Base-by-base conservation (phyloP, 2,329 filamentous ascomycete genomes). In the Claviceps digitariae region DNA sequence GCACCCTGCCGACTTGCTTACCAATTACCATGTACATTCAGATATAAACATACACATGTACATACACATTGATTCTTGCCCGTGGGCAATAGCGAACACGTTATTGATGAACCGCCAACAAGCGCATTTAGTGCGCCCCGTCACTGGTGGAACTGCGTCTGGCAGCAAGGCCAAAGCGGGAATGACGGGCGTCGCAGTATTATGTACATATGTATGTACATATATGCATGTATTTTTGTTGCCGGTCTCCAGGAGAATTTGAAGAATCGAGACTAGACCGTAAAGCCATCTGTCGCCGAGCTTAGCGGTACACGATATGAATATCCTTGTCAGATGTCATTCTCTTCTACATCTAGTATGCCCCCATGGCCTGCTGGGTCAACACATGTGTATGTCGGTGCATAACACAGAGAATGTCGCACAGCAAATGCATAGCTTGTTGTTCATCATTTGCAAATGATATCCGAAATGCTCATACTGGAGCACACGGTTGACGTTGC, bases 121-220 rank as follows among this genome's bases (percentile, higher is more conserved):
- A 48, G 36, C 25, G 25, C 23, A 23, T 10, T 23, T 21, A 27
- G 51, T 23, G 31, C 43, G 34, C 34, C 23, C n/a, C 31, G 44
- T 52, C 31, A 31, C 45, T 34, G 21, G 50, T 45, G 29, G 36
- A 48, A 23, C 40, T 20, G 21, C 44, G 27, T 34, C 21, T 52
- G 51, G 17, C 25, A 25, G 12, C 40, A 36, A 52, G 31, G 50
- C 43, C 43, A 46, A 40, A 47, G 50, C 43, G 50, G 50, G 50
- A 46, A 46, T 21, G 43, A 38, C 20, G n/a, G 23, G 15, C 29
- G 31, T 46, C 20, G 25, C 21, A n/a, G 40, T 20, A 41, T 12
- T 23, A n/a, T 12, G 13, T 45, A 15, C 9, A 45, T 25, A 25
- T 12, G 12, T 13, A 45, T 25, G 20, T 21, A 45, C 23, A 34